Base-by-base conservation (phyloP, 495 filamentous ascomycete species). In the Margaritispora aquatica region DNA sequence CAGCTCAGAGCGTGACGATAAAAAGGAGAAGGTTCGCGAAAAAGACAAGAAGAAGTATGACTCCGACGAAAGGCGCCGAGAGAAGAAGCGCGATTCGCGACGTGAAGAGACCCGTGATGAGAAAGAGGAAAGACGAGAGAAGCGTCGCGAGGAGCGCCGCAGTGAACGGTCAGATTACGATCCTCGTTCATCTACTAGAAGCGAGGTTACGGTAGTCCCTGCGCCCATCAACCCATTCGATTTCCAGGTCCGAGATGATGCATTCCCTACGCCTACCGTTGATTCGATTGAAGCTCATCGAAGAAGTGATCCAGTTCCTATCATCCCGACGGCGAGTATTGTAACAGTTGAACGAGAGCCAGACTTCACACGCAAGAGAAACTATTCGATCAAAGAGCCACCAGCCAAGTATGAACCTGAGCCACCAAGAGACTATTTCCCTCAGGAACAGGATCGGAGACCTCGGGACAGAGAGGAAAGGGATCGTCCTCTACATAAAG, bases 181-280 rank as follows among this genome's bases (percentile, higher is more conserved):
- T 27, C 41, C 46, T 26, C 51, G 54, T 15, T 29, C 50, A 7
- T 26, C 60, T 1, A n/a, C 38, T n/a, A 63, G 57, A 49, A 61
- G 58, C 34, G 63, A 65, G 29, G 38, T 48, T 41, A 23, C 55
- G 27, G 47, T 52, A 1, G 21, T 53, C 26, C 58, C 68, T 48
- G 63, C 58, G 7, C 51, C 68, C 13, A 58, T 79, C 56, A 76
- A 82, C 62, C 75, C 77, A 17, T 81, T 81, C 65, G 71, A 77
- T 58, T 81, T 65, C 51, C 80, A 79, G 62, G 78, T 80, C 57
- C 26, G 68, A 15, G 70, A 76, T 51, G 74, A 78, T 65, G 75
- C 76, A 48, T 80, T 78, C 52, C 63, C 61, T 31, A n/a, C 75
- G 70, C 29, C 63, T 58, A 55, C 63, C 64, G 51, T 68, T 68